Evolutionary conservation across 176 grass and related monocot genomes (phyloP).

Genomic region (Triticum timopheevii): DNA sequence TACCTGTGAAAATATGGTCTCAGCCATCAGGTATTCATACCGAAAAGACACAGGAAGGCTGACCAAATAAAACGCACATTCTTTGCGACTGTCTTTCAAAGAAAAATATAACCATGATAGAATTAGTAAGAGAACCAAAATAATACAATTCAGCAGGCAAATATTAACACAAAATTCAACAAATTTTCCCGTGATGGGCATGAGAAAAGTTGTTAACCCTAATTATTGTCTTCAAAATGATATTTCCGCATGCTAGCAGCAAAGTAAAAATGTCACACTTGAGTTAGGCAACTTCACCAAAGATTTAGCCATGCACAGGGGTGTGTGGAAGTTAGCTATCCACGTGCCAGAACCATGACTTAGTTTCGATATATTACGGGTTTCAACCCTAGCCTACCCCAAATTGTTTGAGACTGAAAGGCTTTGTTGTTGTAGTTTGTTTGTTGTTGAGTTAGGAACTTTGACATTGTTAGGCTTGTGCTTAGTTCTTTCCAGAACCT

Average conservation of each 20-base stretch:
- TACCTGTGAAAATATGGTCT: constrained; percentile 99
- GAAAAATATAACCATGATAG: constrained; percentile 48
- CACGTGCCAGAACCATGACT: too few relatives aligned
- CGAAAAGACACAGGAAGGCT: constrained; percentile 89
- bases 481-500: not conserved
- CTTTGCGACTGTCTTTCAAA: constrained; percentile 97
- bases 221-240: not conserved
- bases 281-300: not conserved
- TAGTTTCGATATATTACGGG: too few relatives aligned
- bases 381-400: too few relatives aligned
- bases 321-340: too few relatives aligned
- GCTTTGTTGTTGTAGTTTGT: too few relatives aligned
- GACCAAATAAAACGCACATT: constrained; percentile 96
- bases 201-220: not conserved
- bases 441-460: too few relatives aligned
- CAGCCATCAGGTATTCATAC: constrained; percentile 99
- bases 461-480: not conserved
- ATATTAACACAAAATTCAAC: constrained; percentile 12
- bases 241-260: not conserved
- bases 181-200: not conserved
- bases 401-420: too few relatives aligned
- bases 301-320: too few relatives aligned
- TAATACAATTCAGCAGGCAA: not conserved
- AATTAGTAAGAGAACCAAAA: constrained; percentile 36
- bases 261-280: constrained; percentile 8